Evolutionary conservation across 73 alveolate species (phyloP), one percentile per base, ranked within the genome.

Genomic region (Paramecium sonneborni): DNA sequence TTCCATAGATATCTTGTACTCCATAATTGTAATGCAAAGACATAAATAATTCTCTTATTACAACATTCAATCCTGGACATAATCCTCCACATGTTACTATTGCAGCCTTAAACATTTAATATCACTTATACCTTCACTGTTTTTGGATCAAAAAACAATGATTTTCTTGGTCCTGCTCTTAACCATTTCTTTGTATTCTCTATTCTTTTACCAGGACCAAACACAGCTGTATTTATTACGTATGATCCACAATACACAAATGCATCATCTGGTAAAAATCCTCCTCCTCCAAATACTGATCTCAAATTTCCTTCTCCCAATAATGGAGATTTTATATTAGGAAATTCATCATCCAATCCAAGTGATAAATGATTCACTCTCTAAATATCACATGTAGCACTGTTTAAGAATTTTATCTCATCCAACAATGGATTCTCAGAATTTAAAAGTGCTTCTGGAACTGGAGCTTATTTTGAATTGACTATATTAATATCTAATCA

Each of bases 1-100:
- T 92, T 44, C 99, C 99, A 84, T 94, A 97, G 26, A 98, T 94
- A 39, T 96, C 98, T 44, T 94, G 76, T 15, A 93, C 99, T 18
- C 99, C 98, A 88, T 98, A 95, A 86, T 97, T 98, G 93, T 93
- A 92, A 93, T 96, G 95, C 20, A 98, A 95, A 57, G 99, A 92
- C 99, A 97, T 98, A 88, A 96, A 98, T 67, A 98, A 93, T 94
- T 98, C 99, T 92, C 99, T 96, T 52, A 97, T 97, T 56, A 98
- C 99, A 24, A 97, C 99, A 93, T 97, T 98, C 76, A 97, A 92
- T 9, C 99, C 99, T 8, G 99, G 99, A 85, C 99, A 98, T 6
- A 98, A 93, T 14, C 99, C 99, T 6, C 99, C 99, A 92, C 99
- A 97, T 6, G 99, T 97, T 76, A 98, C 99, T 85, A 98, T 98